These are phyloP conservation scores for Tolypocladium nubicola DNA, from an alignment of 2,329 filamentous ascomycete genomes.

Conservation along the genomic window DNA sequence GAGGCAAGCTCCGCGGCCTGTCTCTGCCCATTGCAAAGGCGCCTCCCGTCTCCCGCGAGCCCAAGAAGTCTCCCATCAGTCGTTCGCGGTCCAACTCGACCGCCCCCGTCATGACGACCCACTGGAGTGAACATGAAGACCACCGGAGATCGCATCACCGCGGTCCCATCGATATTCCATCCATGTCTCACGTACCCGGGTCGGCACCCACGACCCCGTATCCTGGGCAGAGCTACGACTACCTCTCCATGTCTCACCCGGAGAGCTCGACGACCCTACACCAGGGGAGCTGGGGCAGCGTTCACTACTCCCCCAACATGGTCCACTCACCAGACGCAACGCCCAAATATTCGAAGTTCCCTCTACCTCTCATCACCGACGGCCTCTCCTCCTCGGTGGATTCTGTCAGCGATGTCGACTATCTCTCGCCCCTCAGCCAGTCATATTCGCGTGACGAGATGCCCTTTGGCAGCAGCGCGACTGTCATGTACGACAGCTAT, in stretches of 20 bases:
- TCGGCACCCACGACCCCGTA: slow-evolving; percentile 36
- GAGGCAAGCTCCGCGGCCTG: slow-evolving; percentile 85
- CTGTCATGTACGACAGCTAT: slow-evolving; percentile 47
- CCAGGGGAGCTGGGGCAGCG: slow-evolving; percentile 33
- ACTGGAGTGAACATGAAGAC: slow-evolving; percentile 21
- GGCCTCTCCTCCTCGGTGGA: slow-evolving; percentile 45
- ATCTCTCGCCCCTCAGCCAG: slow-evolving; percentile 50
- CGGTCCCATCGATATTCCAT: slow-evolving; percentile 25
- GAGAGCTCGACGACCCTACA: slow-evolving; percentile 29
- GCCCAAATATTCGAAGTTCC: slow-evolving; percentile 33
- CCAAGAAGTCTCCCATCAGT: slow-evolving; percentile 34
- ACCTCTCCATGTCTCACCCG: slow-evolving; percentile 38
- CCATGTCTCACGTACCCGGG: slow-evolving; percentile 15
- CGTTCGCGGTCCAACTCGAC: slow-evolving; percentile 36
- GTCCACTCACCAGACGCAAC: slow-evolving; percentile 20
- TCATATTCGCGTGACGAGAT: slow-evolving; percentile 47
- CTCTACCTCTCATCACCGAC: slow-evolving; percentile 35
- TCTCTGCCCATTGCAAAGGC: slow-evolving; percentile 61
- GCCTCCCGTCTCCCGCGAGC: slow-evolving; percentile 38
- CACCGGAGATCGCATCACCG: slow-evolving; percentile 16
- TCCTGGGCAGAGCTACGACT: slow-evolving; percentile 30
- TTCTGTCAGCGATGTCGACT: slow-evolving; percentile 52
- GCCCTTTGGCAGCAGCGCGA: slow-evolving; percentile 44
- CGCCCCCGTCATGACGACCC: slow-evolving; percentile 17
- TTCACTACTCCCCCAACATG: slow-evolving; percentile 34